phyloP scores from a whole-genome alignment of 1,284 basidiomycete genomes.

The Albatrellus sp. region DNA sequence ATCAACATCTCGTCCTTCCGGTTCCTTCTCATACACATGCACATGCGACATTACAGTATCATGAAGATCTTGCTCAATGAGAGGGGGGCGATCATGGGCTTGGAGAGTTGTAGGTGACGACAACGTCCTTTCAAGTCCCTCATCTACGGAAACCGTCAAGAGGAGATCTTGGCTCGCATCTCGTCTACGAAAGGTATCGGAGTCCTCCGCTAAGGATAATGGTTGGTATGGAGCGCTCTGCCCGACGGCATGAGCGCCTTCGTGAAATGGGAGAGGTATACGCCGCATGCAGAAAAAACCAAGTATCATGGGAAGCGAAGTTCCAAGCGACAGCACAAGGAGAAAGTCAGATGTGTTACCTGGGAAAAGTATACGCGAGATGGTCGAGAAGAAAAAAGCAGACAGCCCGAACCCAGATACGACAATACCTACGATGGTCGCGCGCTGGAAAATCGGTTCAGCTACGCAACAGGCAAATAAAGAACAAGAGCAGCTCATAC shows the following conservation, averaged over 20 bases:
- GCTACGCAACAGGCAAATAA: not conserved
- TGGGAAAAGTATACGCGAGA: slow-evolving; percentile 56
- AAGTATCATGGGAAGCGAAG: slow-evolving; percentile 53
- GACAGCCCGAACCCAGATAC: slow-evolving; percentile 77
- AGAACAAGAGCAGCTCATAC: slow-evolving; percentile 16
- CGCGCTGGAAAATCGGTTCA: slow-evolving; percentile 32
- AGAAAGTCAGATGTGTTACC: slow-evolving; percentile 64
- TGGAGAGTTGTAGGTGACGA: not conserved
- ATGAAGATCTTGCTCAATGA: not conserved
- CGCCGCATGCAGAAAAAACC: slow-evolving; percentile 53
- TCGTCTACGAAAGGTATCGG: slow-evolving; percentile 15
- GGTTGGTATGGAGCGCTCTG: slow-evolving; percentile 14
- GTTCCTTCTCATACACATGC: too few species aligned
- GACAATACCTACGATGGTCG: slow-evolving; percentile 60
- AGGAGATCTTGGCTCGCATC: slow-evolving; percentile 18
- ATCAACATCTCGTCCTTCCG: slow-evolving; percentile 8
- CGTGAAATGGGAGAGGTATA: slow-evolving; percentile 30
- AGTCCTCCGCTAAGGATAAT: slow-evolving; percentile 10
- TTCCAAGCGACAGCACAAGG: slow-evolving; percentile 58
- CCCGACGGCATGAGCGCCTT: slow-evolving; percentile 9
- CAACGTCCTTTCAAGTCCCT: slow-evolving; percentile 1
- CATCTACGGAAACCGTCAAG: slow-evolving; percentile 12
- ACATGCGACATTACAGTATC: not conserved
- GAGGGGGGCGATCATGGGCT: not conserved
- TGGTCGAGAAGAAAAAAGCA: slow-evolving; percentile 66